These are phyloP conservation scores for Epichloe brachyelytri DNA, from an alignment of 2,329 filamentous ascomycete species.

Conservation along the genomic window DNA sequence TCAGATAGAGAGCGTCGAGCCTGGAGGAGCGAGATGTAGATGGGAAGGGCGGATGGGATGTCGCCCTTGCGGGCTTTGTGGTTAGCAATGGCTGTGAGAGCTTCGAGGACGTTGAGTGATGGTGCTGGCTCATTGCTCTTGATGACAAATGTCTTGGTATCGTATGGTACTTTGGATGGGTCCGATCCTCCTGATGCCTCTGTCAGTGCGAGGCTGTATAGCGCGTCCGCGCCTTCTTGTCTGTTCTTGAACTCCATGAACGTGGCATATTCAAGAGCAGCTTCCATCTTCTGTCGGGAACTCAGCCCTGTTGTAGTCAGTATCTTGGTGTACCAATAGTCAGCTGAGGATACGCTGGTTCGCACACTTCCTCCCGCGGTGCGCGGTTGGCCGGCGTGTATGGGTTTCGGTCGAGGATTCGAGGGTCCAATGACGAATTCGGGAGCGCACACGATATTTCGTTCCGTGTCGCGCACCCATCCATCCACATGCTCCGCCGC, in stretches of 20 bases:
- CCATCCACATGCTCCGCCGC: constrained; percentile 73
- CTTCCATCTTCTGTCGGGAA: constrained; percentile 65
- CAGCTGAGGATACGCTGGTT: constrained; percentile 54
- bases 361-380: constrained; percentile 64
- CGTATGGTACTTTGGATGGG: constrained; percentile 29
- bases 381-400: constrained; percentile 51
- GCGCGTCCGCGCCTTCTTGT: constrained; percentile 51
- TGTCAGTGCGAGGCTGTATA: constrained; percentile 65
- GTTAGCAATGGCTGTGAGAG: constrained; percentile 65
- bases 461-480: constrained; percentile 57
- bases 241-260: constrained; percentile 71
- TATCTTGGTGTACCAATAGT: constrained; percentile 70
- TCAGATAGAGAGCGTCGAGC: constrained; percentile 52
- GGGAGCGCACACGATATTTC: constrained; percentile 54
- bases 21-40: constrained; percentile 73
- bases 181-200: constrained; percentile 51
- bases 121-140: constrained; percentile 43
- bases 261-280: constrained; percentile 69
- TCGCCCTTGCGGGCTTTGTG: constrained; percentile 62
- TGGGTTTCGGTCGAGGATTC: constrained; percentile 66
- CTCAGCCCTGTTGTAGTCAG: constrained; percentile 70
- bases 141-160: constrained; percentile 51
- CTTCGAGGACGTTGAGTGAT: constrained; percentile 61
- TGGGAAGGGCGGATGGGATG: constrained; percentile 58
- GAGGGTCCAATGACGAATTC: constrained; percentile 69